Base-by-base conservation (phyloP, 441 rosid genomes). In the Codiaeum variegatum region DNA sequence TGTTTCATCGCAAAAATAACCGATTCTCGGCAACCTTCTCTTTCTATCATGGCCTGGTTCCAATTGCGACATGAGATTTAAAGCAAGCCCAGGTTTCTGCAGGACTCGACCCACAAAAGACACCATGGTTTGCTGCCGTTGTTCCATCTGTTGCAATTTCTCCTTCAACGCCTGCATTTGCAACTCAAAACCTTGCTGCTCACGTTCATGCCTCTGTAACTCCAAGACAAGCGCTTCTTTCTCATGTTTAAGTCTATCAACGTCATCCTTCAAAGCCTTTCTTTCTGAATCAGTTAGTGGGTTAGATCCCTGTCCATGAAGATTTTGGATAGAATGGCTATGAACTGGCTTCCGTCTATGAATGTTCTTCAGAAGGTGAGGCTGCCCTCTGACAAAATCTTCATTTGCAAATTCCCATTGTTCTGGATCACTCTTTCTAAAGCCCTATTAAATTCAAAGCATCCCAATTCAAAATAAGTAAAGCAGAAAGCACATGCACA, bases 371-470 rank as follows among this genome's bases (percentile, higher is more conserved):
- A 96, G 63, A 38, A 86, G 92, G 21, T 84, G 79, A 3, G 97
- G 89, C 44, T 80, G 87, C 44, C 89, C 96, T 84, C 90, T 86
- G 5, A 91, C 46, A 51, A 96, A 96, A 73, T 90, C 93, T 4
- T 92, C 97, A 58, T 96, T 96, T 0, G 90, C 90, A 72, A 93
- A 96, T 78, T 96, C 98, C 99, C 97, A 93, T 80, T 85, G 88
- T 70, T 92, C 97, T 0, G 97, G 92, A 80, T 93, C 97, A 31
- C 72, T 42, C 80, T 96, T 93, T 75, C 88, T 85, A 71, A 96
- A 96, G 28, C 98, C 98, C 99, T 96, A 82, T 65, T 24, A 32
- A 59, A 74, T 8, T n/a, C 21, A 54, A 84, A 77, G 74, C 29
- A 62, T 7, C 23, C 32, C 42, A 63, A 68, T 55, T 63, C 66